phyloP scores from a whole-genome alignment of 352 stramenopile genomes.

The Phytophthora agathidicida region DNA sequence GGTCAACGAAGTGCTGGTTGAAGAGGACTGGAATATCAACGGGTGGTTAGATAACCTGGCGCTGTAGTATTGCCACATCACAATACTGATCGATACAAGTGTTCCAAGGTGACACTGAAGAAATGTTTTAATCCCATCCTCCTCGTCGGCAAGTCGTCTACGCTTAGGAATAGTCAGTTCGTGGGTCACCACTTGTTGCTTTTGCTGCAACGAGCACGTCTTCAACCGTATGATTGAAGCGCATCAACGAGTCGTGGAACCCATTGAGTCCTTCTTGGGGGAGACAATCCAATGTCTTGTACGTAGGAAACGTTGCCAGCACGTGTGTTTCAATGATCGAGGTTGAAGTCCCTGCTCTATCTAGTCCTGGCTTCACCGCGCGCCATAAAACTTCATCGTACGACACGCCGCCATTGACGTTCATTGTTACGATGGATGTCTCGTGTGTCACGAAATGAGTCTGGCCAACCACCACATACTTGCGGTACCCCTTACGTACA shows the following conservation, averaged over 20 bases:
- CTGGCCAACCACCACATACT: slow-evolving; percentile 9
- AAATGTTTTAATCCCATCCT: too few relatives aligned
- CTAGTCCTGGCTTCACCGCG: slow-evolving; percentile 2
- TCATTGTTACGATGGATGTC: slow-evolving; percentile 3
- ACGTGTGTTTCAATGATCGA: slow-evolving; percentile 23
- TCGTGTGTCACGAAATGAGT: slow-evolving; percentile 20
- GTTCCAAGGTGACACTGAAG: too few relatives aligned
- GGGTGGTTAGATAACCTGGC: slow-evolving; percentile 29
- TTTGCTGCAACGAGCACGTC: slow-evolving; percentile 18
- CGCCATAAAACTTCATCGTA: slow-evolving; percentile 22
- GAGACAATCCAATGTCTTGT: slow-evolving; percentile 8
- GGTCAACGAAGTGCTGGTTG: slow-evolving; percentile 45
- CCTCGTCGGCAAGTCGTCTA: too few relatives aligned
- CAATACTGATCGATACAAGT: too few relatives aligned
- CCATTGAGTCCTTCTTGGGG: slow-evolving; percentile 5
- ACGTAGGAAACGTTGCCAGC: slow-evolving; percentile 22
- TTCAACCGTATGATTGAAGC: slow-evolving; percentile 28
- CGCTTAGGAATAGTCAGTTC: too few relatives aligned
- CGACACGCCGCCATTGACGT: not conserved
- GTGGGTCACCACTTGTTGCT: too few relatives aligned
- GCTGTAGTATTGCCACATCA: not conserved
- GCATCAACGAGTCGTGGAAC: slow-evolving; percentile 16
- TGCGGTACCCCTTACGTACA: slow-evolving; percentile 18
- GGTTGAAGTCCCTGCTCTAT: not conserved
- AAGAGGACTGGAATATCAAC: slow-evolving; percentile 53